A percentile compares a stretch with the other conserved stretches of the same genome.
phyloP scores from a whole-genome alignment of 306 rosid genomes.

The Calophaca sinica region DNA sequence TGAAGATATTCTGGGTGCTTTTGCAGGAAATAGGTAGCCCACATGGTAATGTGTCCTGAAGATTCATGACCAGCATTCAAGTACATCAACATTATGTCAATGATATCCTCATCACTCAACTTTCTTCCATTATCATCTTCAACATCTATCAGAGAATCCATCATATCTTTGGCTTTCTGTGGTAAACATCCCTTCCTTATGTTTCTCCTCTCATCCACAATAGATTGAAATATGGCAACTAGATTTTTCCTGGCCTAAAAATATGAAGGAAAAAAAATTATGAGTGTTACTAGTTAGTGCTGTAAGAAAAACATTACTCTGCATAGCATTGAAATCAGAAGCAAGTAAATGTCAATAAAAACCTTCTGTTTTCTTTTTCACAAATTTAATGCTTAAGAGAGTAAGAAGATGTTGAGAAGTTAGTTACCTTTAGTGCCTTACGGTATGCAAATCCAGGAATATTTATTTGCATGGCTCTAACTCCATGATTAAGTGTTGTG shows the following conservation, averaged over 20 bases:
- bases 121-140: conserved; percentile 82
- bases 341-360: not conserved
- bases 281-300: not conserved
- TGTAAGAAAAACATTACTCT: not conserved
- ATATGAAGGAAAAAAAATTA: too few relatives aligned
- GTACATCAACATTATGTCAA: conserved; percentile 86
- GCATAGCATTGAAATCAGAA: conserved; percentile 3
- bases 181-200: conserved; percentile 35
- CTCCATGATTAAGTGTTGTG: conserved; percentile 74
- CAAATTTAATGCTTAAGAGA: not conserved
- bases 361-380: too few relatives aligned
- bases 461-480: conserved; percentile 86
- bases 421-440: conserved; percentile 74
- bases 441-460: conserved; percentile 91
- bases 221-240: conserved; percentile 66
- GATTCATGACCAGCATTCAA: conserved; percentile 97
- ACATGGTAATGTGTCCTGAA: conserved; percentile 91
- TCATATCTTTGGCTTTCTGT: conserved; percentile 68
- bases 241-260: conserved; percentile 79
- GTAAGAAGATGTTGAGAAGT: conserved; percentile 1
- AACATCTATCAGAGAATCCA: conserved; percentile 81
- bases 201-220: conserved; percentile 65
- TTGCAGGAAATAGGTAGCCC: conserved; percentile 70
- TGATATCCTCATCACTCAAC: conserved; percentile 68
- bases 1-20: conserved; percentile 63